Evolutionary conservation across 176 grass and related monocot species (phyloP), one percentile per base, ranked within the genome.

Genomic region (Pharus latifolius): DNA sequence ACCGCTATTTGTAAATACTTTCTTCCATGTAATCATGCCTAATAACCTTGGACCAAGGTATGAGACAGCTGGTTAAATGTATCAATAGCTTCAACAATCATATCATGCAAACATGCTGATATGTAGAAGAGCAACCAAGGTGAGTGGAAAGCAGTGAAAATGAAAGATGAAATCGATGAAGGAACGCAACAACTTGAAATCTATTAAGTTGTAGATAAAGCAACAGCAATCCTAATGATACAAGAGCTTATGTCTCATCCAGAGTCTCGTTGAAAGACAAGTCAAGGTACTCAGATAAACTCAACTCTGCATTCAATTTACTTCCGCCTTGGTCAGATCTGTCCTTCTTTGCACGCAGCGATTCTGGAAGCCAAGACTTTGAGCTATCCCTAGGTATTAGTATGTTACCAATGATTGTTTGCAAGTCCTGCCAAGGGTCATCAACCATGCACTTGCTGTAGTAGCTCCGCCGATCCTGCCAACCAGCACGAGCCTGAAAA

Each of bases 371-470:
- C 83, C 83, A 80, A 23, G 70, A 69, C 48, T 48, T 62, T 17
- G 53, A 60, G 1, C 41, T 8, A 33, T 43, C 46, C 29, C 49
- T 57, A 32, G 70, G 70, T 49, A 74, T 69, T 47, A 85, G 47
- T 80, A 85, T 76, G 77, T 69, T 76, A 41, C 83, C 83, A 70
- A 85, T 48, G 68, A 63, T 61, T 63, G 83, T 76, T 35, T 69
- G 56, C 77, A 85, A 34, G 32, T 56, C 50, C 64, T 47, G 16
- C 83, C 83, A 85, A 64, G 83, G 83, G 33, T 85, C 83, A 25
- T 85, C 70, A 75, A 75, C 57, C 77, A 85, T 85, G 41, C 40
- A 50, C 43, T 70, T 80, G n/a, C 19, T 30, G 56, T 41, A 49
- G 48, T 18, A 63, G 48, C 31, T 67, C 45, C 25, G 52, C n/a